Evolutionary conservation across 192 early-diverging fungal genomes (phyloP), one percentile per base, ranked within the genome.

Genomic region (Backusella sp.): DNA sequence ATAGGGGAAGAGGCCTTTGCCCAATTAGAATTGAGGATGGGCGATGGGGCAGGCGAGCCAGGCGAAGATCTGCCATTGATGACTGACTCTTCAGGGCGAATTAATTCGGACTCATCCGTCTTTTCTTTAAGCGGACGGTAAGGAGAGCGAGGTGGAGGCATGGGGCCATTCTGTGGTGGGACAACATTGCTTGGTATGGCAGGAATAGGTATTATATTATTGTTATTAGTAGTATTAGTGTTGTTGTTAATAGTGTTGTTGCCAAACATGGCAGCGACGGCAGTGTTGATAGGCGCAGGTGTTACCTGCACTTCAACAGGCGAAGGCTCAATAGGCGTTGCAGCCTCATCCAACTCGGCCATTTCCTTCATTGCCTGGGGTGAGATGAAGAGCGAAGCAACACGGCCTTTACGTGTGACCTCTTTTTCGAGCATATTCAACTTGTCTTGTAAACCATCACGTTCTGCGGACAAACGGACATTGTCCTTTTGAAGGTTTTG

Each of bases 401-500:
- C 73, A 69, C 34, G 21, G 4, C 68, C 65, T 66, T 59, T 41
- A 28, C 66, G 73, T 32, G 35, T 23, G 28, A 72, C 44, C 30
- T 42, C 70, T 32, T 44, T 30, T 41, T 79, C 77, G 30, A 67
- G 68, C 62, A n/a, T 66, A 46, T 76, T 73, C n/a, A 77, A 35
- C 52, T 82, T 81, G 41, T 65, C 75, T 26, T 70, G 74, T 15
- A 87, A 53, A 14, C 81, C 80, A 75, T 87, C 83, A 59, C 84
- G 79, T 41, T 86, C 86, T 17, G 85, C 52, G 2, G 77, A 56
- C 39, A 87, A 28, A 59, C 80, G 78, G 62, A 79, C 69, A 35
- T 82, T 76, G 56, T 88, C 85, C 72, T 90, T 91, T 85, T 95
- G 93, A 73, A 97, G 85, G 67, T 94, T 91, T 69, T 93, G 91